phyloP scores from a whole-genome alignment of 306 rosid species.

The Purshia tridentata region DNA sequence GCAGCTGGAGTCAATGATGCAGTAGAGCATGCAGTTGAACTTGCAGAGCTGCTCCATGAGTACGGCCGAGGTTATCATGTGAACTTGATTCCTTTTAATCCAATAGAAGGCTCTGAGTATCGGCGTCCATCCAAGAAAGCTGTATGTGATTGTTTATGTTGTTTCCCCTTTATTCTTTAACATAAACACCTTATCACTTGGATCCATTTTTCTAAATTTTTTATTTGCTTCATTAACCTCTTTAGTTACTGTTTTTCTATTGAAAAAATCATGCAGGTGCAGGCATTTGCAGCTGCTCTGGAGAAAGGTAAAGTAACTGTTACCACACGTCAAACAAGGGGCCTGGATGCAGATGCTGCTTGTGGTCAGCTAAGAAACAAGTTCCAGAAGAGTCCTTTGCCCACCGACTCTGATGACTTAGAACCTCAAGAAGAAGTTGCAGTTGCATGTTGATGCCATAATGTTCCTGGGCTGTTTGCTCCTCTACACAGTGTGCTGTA shows the following conservation, averaged over 20 bases:
- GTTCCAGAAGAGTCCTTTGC: constrained; percentile 81
- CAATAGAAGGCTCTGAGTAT: constrained; percentile 88
- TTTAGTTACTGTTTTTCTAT: constrained; percentile 2
- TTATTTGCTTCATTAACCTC: neutral
- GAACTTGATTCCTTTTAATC: constrained; percentile 94
- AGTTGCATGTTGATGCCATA: constrained; percentile 46
- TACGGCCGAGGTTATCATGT: constrained; percentile 75
- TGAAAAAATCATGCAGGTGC: constrained; percentile 43
- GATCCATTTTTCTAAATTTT: constrained; percentile 1
- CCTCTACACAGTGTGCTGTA: constrained; percentile 6
- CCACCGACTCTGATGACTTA: constrained; percentile 40
- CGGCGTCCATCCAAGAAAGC: constrained; percentile 80
- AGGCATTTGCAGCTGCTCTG: constrained; percentile 74
- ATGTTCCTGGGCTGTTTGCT: constrained; percentile 15
- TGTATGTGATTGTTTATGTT: constrained; percentile 41
- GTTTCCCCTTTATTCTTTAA: neutral
- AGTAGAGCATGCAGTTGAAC: constrained; percentile 78
- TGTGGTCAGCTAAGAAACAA: constrained; percentile 94
- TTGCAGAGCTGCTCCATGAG: constrained; percentile 68
- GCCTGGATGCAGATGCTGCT: constrained; percentile 95
- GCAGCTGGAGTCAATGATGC: constrained; percentile 93
- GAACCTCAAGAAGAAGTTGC: constrained; percentile 57
- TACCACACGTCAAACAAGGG: constrained; percentile 86
- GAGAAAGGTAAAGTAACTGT: constrained; percentile 71
- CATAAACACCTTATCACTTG: constrained; percentile 3